Evolutionary conservation across 805 yeast genomes (phyloP).

Genomic region (Sugiyamaella valdiviana): DNA sequence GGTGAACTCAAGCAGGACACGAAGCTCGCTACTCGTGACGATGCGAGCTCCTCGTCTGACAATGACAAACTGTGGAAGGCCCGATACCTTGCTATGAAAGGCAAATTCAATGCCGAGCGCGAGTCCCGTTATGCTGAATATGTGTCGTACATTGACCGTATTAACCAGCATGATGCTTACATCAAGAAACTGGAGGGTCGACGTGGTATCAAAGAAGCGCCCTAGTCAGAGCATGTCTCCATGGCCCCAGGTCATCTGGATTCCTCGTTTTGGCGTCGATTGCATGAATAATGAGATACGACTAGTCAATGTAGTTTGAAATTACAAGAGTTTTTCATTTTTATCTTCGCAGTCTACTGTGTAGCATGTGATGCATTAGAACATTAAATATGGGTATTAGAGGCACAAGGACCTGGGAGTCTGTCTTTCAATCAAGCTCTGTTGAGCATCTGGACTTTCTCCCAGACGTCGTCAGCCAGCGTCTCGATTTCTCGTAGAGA

Average conservation of each 20-base stretch:
- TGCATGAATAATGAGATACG: background rate
- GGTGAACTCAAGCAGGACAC: background rate
- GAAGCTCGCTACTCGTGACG: background rate
- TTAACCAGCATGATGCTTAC: conserved; percentile 7
- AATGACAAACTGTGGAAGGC: conserved; percentile 8
- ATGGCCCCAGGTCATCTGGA: too few relatives aligned
- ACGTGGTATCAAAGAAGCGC: background rate
- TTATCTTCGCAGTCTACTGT: background rate
- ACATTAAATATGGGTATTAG: background rate
- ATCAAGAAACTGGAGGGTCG: conserved; percentile 5
- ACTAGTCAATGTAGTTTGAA: background rate
- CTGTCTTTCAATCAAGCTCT: background rate
- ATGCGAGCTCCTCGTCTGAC: background rate
- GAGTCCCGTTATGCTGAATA: conserved; percentile 10
- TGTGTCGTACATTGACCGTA: conserved; percentile 8
- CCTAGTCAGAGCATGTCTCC: background rate
- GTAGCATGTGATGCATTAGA: background rate
- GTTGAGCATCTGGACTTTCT: conserved; percentile 33
- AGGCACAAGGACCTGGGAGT: too few relatives aligned
- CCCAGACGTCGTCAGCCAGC: conserved; percentile 55
- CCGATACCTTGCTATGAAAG: conserved; percentile 9
- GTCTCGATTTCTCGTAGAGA: conserved; percentile 41
- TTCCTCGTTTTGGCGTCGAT: background rate
- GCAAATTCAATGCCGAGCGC: conserved; percentile 10
- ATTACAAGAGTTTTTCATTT: background rate